Evolutionary conservation across 225 moss, liverwort and hornwort species (phyloP), one percentile per base, ranked within the genome.

Genomic region (Sphagnum contortum): DNA sequence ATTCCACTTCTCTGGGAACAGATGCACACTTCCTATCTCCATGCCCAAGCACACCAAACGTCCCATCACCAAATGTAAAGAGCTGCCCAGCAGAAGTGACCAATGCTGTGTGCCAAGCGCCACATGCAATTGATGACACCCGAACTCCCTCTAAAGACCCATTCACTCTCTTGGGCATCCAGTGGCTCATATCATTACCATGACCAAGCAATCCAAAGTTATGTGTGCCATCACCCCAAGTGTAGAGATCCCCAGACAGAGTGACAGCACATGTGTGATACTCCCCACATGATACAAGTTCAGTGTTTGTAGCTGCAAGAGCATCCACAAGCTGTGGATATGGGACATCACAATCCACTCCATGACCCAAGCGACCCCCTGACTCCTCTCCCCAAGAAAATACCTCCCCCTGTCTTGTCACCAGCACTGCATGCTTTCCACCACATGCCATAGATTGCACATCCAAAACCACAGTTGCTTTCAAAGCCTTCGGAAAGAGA

Each of bases 171-270:
- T 98, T 98, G 12, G 98, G 98, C 76, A 93, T 90, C 98, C 98
- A 98, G 62, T 98, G 98, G 78, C 98, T 91, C 67, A 91, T 91
- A 60, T 91, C 91, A 66, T 93, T 93, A 59, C 98, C 98, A 65
- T 98, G 98, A 44, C 98, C 98, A 58, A 98, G 75, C 72, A 98
- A 79, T n/a, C 98, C 98, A 59, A 98, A 75, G 76, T 91, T 93
- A 71, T 98, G 93, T 50, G 93, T 93, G 58, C 98, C 98, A 74
- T 98, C 98, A 61, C 98, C 98, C 98, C 98, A 98, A 47, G 86
- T 98, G 59, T 98, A 98, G 47, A 98, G 81, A 74, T 98, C 98
- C 7, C 98, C 98, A 44, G 93, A 85, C 54, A 98, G 78, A 44
- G 87, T 93, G 51, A 98, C 89, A 10, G 93, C 91, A 70, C 91